Evolutionary conservation across 306 rosid species (phyloP), one percentile per base, ranked within the genome.

Genomic region (peach (Prunus persica)): DNA sequence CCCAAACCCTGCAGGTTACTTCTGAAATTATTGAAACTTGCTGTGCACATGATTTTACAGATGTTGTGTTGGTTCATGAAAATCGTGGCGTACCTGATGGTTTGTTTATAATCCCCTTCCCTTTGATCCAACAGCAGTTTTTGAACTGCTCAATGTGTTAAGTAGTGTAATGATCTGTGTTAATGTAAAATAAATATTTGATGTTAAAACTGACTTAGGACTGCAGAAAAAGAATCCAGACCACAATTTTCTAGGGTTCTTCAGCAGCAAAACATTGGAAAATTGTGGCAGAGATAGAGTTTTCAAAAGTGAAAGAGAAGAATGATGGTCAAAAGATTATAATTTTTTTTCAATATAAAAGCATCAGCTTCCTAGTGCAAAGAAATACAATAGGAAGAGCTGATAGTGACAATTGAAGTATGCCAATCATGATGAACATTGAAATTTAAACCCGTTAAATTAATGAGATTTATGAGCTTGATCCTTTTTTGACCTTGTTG

Each of bases 21-120:
- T 85, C 93, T 63, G 97, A 94, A 79, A 89, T 92, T 77, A 88
- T 92, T 80, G 96, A 92, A 73, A 84, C 96, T 78, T 89, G 98
- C 64, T 91, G 96, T 6, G 78, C 96, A 71, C 92, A 92, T 12
- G 98, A 90, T 67, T 90, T 83, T 81, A 90, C 97, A 2, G 97
- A 92, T 88, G 93, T 95, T 77, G 54, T 93, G 69, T 81, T 92
- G 77, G 97, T 92, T 72, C 97, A 95, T 81, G 98, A 95, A 79
- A 96, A 95, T 83, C 93, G 97, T 47, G 98, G 97, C 71, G 90
- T 86, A 60, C 98, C 98, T 15, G 97, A 89, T 89, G 98, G 96
- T 72, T 82, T 95, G 78, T 88, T 87, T 71, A 87, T 92, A 76
- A 85, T 89, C 83, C 97, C 82, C 83, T 90, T 38, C 97, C 98